Base-by-base conservation (phyloP, 148 eudicot genomes). In the Polygonum maritimum region DNA sequence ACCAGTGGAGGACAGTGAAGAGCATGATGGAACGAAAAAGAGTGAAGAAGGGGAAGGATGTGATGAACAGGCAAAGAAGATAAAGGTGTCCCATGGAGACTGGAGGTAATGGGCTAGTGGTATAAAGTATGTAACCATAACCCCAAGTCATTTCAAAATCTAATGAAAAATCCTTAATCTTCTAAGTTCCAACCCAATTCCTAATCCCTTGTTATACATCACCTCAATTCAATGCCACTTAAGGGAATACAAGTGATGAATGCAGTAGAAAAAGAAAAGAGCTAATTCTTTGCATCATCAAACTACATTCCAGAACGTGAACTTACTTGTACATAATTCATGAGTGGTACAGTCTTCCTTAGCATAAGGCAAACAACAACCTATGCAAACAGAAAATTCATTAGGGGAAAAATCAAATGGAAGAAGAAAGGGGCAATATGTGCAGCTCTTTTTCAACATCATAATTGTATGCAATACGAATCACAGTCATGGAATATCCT, bases 291-390 rank as follows among this genome's bases (percentile, higher is more conserved):
- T 60, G 41, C n/a, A 35, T 31, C 70, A 33, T 31, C 39, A 15
- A 63, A 36, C 21, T 67, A 38, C 51, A 48, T 22, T 11, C 54
- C 19, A 26, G 82, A 74, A 57, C 22, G 55, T 60, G 44, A 33
- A 86, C 89, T 83, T 74, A 96, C 99, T 85, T 96, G 96, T 49
- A 96, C 99, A 86, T 92, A 96, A 80, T 89, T 96, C 93, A 96
- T 89, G 22, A 96, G 91, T 31, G 94, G 86, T 71, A 85, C 82
- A 33, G 98, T 91, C 90, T 91, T 96, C 82, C 99, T 89, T 79
- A 91, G 69, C 98, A 96, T 91, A 79, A 96, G 96, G 86, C 99
- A 92, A 76, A 91, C 90, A 71, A 96, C 98, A 82, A 96, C 98
- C 99, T 96, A 67, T 8, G 10, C 19, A 48, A 52, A 12, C 54